A percentile compares a stretch with the other conserved stretches of the same genome.
Conservation (phyloP, 768 basidiomycete genomes). For the Collybia mongolica region DNA sequence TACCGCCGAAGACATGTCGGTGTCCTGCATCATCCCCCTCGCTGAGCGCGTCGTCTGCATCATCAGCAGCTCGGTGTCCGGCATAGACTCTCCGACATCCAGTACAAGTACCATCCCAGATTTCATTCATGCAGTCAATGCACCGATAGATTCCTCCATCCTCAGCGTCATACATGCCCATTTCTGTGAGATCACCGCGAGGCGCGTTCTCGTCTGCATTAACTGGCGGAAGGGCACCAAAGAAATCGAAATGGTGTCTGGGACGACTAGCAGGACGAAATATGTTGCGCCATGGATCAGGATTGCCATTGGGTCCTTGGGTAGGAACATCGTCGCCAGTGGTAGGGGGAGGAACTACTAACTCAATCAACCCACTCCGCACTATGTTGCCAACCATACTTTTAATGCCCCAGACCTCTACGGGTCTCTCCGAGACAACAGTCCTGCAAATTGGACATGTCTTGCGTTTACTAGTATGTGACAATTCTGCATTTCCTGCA, state of each 20-base stretch:
- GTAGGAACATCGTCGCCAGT: slow-evolving; percentile 16
- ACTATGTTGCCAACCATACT: slow-evolving; percentile 52
- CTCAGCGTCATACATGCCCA: slow-evolving; percentile 70
- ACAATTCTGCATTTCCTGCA: slow-evolving; percentile 2
- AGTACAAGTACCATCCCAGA: slow-evolving; percentile 67
- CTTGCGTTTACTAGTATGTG: slow-evolving; percentile 57
- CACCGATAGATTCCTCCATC: slow-evolving; percentile 81
- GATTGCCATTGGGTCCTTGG: slow-evolving; percentile 19
- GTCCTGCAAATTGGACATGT: slow-evolving; percentile 78
- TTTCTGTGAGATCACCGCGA: slow-evolving; percentile 32
- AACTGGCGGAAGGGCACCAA: slow-evolving; percentile 12
- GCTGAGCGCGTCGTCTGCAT: slow-evolving; percentile 31
- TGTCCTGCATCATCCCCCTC: slow-evolving; percentile 1
- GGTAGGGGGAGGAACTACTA: slow-evolving; percentile 21
- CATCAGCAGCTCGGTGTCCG: slow-evolving; percentile 46
- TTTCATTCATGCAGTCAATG: slow-evolving; percentile 75
- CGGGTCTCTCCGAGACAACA: slow-evolving; percentile 54
- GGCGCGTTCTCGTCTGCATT: slow-evolving; percentile 18
- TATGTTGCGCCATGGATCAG: slow-evolving; percentile 68
- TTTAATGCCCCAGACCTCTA: slow-evolving; percentile 73
- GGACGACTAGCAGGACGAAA: slow-evolving; percentile 38
- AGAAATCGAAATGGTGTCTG: slow-evolving; percentile 8
- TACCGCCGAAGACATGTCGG: background rate
- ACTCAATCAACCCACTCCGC: slow-evolving; percentile 51
- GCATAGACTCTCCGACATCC: slow-evolving; percentile 58